Evolutionary conservation across 495 filamentous ascomycete species (phyloP), one percentile per base, ranked within the genome.

Genomic region (Penicillium simplicissimum): DNA sequence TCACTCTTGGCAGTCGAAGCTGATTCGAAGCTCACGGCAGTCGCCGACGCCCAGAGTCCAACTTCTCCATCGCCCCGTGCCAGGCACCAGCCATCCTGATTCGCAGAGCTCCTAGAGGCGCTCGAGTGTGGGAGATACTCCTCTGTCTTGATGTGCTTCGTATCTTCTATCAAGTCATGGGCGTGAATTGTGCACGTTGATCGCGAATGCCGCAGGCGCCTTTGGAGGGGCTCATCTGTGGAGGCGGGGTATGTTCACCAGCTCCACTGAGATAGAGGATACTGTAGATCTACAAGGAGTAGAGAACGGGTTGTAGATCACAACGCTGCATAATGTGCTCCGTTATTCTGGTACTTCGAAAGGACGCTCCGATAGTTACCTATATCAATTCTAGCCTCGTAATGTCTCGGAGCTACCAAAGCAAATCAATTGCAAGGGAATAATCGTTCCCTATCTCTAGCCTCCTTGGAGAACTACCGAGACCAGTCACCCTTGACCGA

Each of bases 401-500:
- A 31, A 31, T 31, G 28, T 7, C 28, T 31, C 6, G 6, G 28
- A 6, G 28, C 28, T 31, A 31, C 28, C 3, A 5, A 31, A 31
- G 28, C 3, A 31, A 4, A 4, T 31, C 28, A 0, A 31, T 31
- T 7, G 28, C 28, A 31, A 31, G 28, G n/a, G n/a, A n/a, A n/a
- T n/a, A n/a, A n/a, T n/a, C n/a, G n/a, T n/a, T n/a, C n/a, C n/a
- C n/a, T n/a, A n/a, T n/a, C n/a, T n/a, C n/a, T n/a, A n/a, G n/a
- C n/a, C n/a, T n/a, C n/a, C 7, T 91, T 92, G 68, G 84, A 85
- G 75, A 87, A 90, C 68, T 90, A 87, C 74, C 89, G 89, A 21
- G 58, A 74, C 23, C 74, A 78, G 49, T 73, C 71, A 8, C 66
- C 77, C 5, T 74, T 84, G 15, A 66, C 85, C 8, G 75, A 84